These are phyloP conservation scores for Mycena chlorophos DNA, from an alignment of 768 basidiomycete species.

Conservation along the genomic window DNA sequence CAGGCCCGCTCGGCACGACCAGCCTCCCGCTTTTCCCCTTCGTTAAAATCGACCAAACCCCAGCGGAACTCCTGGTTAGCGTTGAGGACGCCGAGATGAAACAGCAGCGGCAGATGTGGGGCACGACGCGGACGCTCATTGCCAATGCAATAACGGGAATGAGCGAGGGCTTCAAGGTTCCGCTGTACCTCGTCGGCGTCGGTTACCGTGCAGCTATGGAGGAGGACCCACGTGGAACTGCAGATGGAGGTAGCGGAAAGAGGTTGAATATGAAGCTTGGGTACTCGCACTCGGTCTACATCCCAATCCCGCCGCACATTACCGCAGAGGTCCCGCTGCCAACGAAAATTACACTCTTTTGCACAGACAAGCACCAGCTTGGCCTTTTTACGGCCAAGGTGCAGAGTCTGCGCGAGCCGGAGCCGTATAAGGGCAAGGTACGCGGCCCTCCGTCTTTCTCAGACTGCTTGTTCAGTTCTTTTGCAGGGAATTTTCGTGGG, in stretches of 20 bases:
- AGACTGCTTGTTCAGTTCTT: constrained; percentile 1
- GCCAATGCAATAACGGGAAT: constrained; percentile 88
- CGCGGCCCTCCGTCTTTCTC: constrained; percentile 28
- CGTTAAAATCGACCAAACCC: constrained; percentile 27
- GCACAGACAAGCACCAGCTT: constrained; percentile 85
- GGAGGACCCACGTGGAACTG: constrained; percentile 65
- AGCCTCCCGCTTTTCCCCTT: constrained; percentile 6
- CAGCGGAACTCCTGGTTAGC: constrained; percentile 40
- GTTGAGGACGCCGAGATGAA: constrained; percentile 71
- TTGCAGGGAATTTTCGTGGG: constrained; percentile 89
- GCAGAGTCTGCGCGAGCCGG: constrained; percentile 81
- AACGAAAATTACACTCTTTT: constrained; percentile 79
- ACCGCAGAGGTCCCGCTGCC: constrained; percentile 76
- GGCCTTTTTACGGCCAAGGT: constrained; percentile 89
- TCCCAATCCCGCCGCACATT: constrained; percentile 82
- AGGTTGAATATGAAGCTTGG: constrained; percentile 90
- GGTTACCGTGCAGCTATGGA: constrained; percentile 91
- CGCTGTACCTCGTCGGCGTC: constrained; percentile 90
- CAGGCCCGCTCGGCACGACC: constrained; percentile 7
- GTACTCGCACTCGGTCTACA: constrained; percentile 82
- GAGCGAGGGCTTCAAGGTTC: constrained; percentile 81
- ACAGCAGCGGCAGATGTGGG: constrained; percentile 89
- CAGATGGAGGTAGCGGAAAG: constrained; percentile 58
- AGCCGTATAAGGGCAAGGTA: constrained; percentile 98
- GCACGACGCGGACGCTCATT: constrained; percentile 88